Percentiles rank a stretch among this genome's conserved stretches.
These are phyloP conservation scores for Sphaerulina musiva DNA, from an alignment of 2,329 filamentous ascomycete genomes.

Conservation along the genomic window DNA sequence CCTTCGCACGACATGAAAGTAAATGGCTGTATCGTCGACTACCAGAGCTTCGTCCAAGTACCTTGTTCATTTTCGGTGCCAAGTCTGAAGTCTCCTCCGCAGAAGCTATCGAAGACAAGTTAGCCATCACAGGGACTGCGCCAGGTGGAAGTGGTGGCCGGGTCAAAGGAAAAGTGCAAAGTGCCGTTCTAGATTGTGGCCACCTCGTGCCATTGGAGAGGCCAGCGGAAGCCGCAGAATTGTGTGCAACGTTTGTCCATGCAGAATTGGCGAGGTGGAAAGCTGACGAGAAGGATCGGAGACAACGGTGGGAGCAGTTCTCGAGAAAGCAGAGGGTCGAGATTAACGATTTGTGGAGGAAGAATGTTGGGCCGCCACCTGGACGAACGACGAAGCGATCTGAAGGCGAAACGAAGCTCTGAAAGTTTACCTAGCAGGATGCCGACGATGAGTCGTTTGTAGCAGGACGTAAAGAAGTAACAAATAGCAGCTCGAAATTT, in stretches of 20 bases:
- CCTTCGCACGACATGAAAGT: slow-evolving; percentile 43
- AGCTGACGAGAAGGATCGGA: slow-evolving; percentile 25
- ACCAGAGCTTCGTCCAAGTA: slow-evolving; percentile 55
- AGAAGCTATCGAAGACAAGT: slow-evolving; percentile 50
- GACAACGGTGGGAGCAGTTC: slow-evolving; percentile 26
- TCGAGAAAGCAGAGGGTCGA: slow-evolving; percentile 24
- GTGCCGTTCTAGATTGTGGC: slow-evolving; percentile 59
- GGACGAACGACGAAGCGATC: not conserved
- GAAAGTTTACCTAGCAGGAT: not conserved
- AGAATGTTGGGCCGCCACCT: not conserved
- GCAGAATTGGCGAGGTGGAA: slow-evolving; percentile 34
- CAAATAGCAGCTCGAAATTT: too few species aligned
- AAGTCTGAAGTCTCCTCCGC: slow-evolving; percentile 52
- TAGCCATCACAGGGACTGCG: slow-evolving; percentile 58
- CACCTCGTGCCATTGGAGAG: slow-evolving; percentile 83
- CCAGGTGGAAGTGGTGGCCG: slow-evolving; percentile 61
- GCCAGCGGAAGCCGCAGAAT: slow-evolving; percentile 59
- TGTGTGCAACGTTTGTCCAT: slow-evolving; percentile 34
- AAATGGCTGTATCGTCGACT: slow-evolving; percentile 60
- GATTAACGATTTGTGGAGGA: slow-evolving; percentile 22
- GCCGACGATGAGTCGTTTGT: too few species aligned
- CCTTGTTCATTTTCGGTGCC: slow-evolving; percentile 64
- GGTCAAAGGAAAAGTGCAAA: slow-evolving; percentile 60
- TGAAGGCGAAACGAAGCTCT: not conserved
- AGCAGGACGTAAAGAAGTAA: too few species aligned